These are phyloP conservation scores for Hortiboletus flavorubellus DNA, from an alignment of 768 basidiomycete species.

Conservation along the genomic window DNA sequence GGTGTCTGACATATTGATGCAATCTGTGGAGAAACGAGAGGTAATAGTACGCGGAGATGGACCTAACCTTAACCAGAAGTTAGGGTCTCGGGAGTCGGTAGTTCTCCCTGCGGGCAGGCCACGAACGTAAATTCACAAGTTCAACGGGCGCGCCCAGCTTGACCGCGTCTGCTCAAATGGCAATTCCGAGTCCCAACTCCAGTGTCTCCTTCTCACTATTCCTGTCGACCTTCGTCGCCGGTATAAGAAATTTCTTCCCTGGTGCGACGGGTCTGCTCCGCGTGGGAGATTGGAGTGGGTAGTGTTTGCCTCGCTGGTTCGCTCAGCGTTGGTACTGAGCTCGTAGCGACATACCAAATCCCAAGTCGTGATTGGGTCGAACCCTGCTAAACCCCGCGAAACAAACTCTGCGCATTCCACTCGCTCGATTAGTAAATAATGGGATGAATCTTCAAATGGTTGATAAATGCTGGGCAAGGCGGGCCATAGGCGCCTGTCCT, in stretches of 20 bases:
- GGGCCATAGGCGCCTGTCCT: background rate
- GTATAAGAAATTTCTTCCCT: constrained; percentile 33
- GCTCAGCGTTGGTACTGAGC: constrained; percentile 31
- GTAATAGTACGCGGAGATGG: background rate
- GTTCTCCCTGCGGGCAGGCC: constrained; percentile 8
- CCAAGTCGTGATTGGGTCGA: background rate
- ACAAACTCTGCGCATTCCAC: background rate
- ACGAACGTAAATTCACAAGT: constrained; percentile 47
- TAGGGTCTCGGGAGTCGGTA: too few species aligned
- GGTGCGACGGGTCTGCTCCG: constrained; percentile 29
- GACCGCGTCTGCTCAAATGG: constrained; percentile 31
- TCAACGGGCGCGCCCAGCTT: constrained; percentile 50
- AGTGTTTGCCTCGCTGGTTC: constrained; percentile 20
- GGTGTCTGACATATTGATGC: constrained; percentile 59
- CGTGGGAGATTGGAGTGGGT: constrained; percentile 23
- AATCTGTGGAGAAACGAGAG: background rate
- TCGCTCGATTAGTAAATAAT: too few species aligned
- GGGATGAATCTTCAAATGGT: background rate
- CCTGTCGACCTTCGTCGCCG: background rate
- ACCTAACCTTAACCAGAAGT: too few species aligned
- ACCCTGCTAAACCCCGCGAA: background rate
- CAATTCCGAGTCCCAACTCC: constrained; percentile 36
- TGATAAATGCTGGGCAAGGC: constrained; percentile 1
- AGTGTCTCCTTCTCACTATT: too few species aligned
- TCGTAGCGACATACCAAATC: constrained; percentile 5